Percentiles rank a stretch among this genome's conserved stretches.
Evolutionary conservation across 2,329 filamentous ascomycete species (phyloP).

Genomic region (Endothia cerciana): DNA sequence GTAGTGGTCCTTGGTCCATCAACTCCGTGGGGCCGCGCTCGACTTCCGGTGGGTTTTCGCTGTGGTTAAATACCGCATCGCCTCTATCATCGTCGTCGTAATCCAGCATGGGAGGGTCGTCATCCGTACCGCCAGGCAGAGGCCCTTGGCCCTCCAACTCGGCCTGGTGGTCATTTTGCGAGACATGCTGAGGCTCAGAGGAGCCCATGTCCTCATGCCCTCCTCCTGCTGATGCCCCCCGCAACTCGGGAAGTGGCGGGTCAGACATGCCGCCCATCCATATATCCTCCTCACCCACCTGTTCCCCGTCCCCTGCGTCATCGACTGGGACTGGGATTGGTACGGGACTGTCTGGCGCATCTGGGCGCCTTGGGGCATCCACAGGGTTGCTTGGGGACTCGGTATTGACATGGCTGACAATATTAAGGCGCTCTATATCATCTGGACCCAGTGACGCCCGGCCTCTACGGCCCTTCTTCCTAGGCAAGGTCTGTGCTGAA

Average conservation of each 20-base stretch:
- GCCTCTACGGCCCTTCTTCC: conserved; percentile 39
- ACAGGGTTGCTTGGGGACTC: neutral
- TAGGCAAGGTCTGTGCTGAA: conserved; percentile 32
- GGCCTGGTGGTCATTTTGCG: conserved; percentile 1
- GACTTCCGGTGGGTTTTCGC: neutral
- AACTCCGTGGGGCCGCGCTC: conserved; percentile 10
- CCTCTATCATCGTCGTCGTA: neutral
- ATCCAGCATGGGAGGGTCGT: conserved; percentile 15
- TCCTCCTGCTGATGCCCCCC: neutral
- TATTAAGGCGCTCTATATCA: conserved; percentile 34
- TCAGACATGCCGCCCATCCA: conserved; percentile 31
- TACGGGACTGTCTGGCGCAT: neutral
- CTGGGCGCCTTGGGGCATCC: neutral
- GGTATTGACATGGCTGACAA: neutral
- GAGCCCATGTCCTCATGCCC: conserved; percentile 7
- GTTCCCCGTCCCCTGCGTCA: neutral
- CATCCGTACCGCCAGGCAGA: conserved; percentile 20
- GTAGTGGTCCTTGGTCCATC: conserved; percentile 20
- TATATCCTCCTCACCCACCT: conserved; percentile 31
- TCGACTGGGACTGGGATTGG: neutral
- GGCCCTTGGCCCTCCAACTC: conserved; percentile 20
- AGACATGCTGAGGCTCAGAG: neutral
- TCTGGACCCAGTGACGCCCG: conserved; percentile 34
- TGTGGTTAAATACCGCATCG: neutral
- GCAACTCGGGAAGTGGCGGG: conserved; percentile 5